A percentile compares a stretch with the other conserved stretches of the same genome.
These are phyloP conservation scores for Coccinonectria pachysandricola DNA, from an alignment of 2,329 filamentous ascomycete genomes.

Conservation along the genomic window DNA sequence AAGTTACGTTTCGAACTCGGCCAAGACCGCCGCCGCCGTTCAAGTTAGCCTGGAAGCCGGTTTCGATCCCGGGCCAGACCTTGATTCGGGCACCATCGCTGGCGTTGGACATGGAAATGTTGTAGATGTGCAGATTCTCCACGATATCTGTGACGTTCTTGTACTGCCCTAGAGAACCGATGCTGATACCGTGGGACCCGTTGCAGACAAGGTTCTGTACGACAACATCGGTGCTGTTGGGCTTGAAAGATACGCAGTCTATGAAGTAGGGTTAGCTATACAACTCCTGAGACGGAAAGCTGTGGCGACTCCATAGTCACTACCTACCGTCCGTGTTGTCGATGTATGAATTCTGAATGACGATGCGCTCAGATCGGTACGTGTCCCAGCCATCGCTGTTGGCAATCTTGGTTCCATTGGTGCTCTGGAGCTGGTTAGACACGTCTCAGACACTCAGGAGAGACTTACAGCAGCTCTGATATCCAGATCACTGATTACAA, in stretches of 20 bases:
- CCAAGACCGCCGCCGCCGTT: conserved; percentile 47
- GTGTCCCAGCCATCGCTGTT: conserved; percentile 60
- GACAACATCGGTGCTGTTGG: conserved; percentile 58
- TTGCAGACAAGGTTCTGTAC: conserved; percentile 59
- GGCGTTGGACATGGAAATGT: conserved; percentile 48
- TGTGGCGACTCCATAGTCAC: too few species aligned
- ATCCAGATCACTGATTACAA: conserved; percentile 53
- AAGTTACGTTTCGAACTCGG: conserved; percentile 56
- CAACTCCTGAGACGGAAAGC: too few species aligned
- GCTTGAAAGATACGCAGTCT: conserved; percentile 66
- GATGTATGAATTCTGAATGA: conserved; percentile 56
- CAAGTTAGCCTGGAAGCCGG: conserved; percentile 33
- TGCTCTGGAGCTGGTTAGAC: conserved; percentile 7
- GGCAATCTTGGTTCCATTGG: conserved; percentile 14
- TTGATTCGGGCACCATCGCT: conserved; percentile 62
- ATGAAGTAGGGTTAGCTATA: too few species aligned
- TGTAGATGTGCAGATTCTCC: conserved; percentile 56
- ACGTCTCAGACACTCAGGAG: background rate
- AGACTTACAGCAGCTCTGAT: conserved; percentile 38
- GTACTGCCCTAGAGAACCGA: conserved; percentile 64
- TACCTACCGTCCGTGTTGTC: conserved; percentile 17
- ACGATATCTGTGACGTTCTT: conserved; percentile 53
- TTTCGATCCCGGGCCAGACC: conserved; percentile 51
- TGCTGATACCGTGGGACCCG: conserved; percentile 61
- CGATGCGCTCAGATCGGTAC: conserved; percentile 49